phyloP scores from a whole-genome alignment of 768 basidiomycete species.

The Mycena galericulata region DNA sequence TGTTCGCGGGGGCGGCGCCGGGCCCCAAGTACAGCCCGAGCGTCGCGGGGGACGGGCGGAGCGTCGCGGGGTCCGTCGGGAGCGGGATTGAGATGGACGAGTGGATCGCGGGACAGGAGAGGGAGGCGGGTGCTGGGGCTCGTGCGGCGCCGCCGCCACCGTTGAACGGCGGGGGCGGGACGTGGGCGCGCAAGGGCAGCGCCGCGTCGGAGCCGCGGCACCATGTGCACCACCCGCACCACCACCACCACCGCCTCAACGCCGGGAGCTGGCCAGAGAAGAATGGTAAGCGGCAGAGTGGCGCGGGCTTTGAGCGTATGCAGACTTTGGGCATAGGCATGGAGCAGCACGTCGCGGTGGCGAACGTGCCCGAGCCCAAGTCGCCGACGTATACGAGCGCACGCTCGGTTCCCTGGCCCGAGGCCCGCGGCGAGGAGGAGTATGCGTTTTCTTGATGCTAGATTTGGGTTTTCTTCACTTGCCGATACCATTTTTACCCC shows the following conservation, averaged over 20 bases:
- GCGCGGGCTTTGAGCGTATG: slow-evolving; percentile 1
- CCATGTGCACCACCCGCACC: neutral
- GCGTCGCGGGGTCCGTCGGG: neutral
- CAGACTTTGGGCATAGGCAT: neutral
- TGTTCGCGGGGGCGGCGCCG: neutral
- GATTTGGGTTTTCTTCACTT: no score
- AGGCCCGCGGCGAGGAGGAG: neutral
- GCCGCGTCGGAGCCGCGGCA: neutral
- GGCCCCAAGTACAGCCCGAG: neutral
- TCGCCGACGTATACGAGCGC: neutral
- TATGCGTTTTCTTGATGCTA: no score
- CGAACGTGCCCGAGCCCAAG: slow-evolving; percentile 1
- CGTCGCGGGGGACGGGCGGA: slow-evolving; percentile 1
- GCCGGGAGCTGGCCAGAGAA: slow-evolving; percentile 27
- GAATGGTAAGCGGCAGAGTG: slow-evolving; percentile 1
- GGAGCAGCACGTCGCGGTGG: neutral
- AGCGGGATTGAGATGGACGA: slow-evolving; percentile 10
- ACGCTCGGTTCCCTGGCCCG: neutral
- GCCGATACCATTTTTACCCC: no score
- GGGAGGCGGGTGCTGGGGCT: no score
- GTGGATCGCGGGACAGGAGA: neutral
- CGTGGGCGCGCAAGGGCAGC: slow-evolving; percentile 20
- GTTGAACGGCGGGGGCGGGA: neutral
- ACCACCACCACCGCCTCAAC: slow-evolving; percentile 2
- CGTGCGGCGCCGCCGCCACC: neutral